Evolutionary conservation across 352 stramenopile genomes (phyloP), one percentile per base, ranked within the genome.

Genomic region (Pythium biforme): DNA sequence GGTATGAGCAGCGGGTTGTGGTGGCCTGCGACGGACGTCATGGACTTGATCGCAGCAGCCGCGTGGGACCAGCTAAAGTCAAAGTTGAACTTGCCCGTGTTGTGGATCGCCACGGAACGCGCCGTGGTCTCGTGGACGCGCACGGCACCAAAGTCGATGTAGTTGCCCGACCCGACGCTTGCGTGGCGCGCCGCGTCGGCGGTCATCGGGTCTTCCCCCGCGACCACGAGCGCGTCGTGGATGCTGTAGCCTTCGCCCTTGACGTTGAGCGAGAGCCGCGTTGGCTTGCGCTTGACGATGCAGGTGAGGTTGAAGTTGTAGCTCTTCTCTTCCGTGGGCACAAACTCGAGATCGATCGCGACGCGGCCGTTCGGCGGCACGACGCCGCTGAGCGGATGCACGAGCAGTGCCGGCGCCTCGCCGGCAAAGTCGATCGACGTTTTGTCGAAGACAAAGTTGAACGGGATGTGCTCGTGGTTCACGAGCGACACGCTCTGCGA

Each of bases 221-320:
- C 56, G 43, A 86, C 62, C 0, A 71, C 71, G 7, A 97, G 54
- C 3, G 76, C 67, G 50, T 95, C 88, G 64, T 97, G 90, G 43
- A 98, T 95, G 40, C 85, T 92, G 64, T 97, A 98, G 7, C 94
- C 94, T 64, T 98, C 94, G 34, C 94, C 94, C 71, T 98, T 98
- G 31, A 98, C 75, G 62, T 98, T 98, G 20, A 98, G 73, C 26
- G 83, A 94, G 2, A 98, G 66, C 29, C 91, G 88, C 10, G 85
- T 86, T 0, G 92, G 92, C 64, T 98, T 98, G 22, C 94, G 89
- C 59, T 96, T 93, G 53, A 98, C 72, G 49, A 89, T 83, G 51
- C 94, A 98, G 52, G 80, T 87, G 23, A 98, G 52, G 45, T 98
- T 98, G 53, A 97, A 96, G 59, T 92, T 98, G 76, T 98, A 94